Percentiles rank a stretch among this genome's conserved stretches.
Evolutionary conservation across 495 filamentous ascomycete genomes (phyloP).

Genomic region (Annulohypoxylon maeteangense): DNA sequence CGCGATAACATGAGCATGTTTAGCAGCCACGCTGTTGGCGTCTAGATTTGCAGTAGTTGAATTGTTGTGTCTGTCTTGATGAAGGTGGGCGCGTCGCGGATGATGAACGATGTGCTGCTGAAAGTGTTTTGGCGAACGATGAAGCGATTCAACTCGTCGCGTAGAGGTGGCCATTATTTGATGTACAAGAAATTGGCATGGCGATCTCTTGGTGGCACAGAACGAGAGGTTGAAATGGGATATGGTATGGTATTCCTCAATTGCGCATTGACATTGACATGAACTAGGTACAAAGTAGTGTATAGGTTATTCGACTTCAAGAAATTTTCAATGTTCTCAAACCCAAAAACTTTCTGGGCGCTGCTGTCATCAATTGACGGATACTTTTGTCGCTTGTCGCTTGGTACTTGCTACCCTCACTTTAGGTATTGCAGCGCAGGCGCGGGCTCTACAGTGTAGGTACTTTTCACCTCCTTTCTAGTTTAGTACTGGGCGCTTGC

Average conservation of each 20-base stretch:
- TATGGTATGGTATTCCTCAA: conserved; percentile 23
- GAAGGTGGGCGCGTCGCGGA: conserved; percentile 37
- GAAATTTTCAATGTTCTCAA: not conserved
- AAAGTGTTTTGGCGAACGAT: conserved; percentile 33
- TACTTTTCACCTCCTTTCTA: conserved; percentile 3
- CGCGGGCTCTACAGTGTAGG: conserved; percentile 10
- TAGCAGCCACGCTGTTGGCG: conserved; percentile 31
- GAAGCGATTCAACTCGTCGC: conserved; percentile 52
- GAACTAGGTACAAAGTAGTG: not conserved
- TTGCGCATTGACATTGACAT: conserved; percentile 41
- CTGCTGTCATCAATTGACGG: conserved; percentile 38
- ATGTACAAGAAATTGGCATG: conserved; percentile 20
- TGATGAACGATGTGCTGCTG: conserved; percentile 9
- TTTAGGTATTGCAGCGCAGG: conserved; percentile 2
- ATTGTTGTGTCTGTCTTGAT: conserved; percentile 29
- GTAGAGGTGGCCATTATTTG: conserved; percentile 51
- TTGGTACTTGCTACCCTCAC: conserved; percentile 8
- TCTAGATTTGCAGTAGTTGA: conserved; percentile 18
- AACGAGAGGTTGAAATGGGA: conserved; percentile 8
- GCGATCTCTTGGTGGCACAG: conserved; percentile 49
- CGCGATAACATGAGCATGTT: conserved; percentile 38
- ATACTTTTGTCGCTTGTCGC: conserved; percentile 4
- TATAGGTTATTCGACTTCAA: not conserved
- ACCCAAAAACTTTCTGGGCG: conserved; percentile 21
- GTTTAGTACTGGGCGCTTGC: not conserved